Percentiles rank a stretch among this genome's conserved stretches.
Evolutionary conservation across 2,329 filamentous ascomycete genomes (phyloP).

Genomic region (Delphinella strobiligena): DNA sequence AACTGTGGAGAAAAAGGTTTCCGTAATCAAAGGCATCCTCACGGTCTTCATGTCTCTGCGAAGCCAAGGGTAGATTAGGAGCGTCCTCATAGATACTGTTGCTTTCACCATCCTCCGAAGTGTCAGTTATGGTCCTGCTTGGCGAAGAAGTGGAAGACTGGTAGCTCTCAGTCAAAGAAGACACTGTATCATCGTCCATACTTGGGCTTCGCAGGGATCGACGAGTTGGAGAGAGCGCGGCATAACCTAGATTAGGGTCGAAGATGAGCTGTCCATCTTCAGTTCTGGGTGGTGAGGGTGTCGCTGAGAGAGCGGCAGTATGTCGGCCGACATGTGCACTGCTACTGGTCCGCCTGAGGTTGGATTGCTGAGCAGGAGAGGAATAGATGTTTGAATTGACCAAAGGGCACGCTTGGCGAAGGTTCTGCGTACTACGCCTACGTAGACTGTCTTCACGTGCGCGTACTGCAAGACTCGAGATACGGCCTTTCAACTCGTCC

Average conservation of each 20-base stretch:
- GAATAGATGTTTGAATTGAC: conserved; percentile 57
- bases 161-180: not conserved
- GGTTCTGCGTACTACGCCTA: conserved; percentile 61
- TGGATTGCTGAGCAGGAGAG: not conserved
- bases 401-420: conserved; percentile 67
- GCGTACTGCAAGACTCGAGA: conserved; percentile 66
- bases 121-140: not conserved
- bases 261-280: not conserved
- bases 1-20: conserved; percentile 88
- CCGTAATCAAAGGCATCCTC: conserved; percentile 95
- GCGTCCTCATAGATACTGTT: conserved; percentile 34
- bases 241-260: not conserved
- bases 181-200: not conserved
- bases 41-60: conserved; percentile 66
- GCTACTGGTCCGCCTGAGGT: not conserved
- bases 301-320: no score
- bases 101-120: conserved; percentile 13
- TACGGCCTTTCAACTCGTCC: conserved; percentile 72
- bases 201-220: no score
- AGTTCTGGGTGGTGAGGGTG: not conserved
- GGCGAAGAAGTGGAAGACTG: not conserved
- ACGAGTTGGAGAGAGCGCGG: not conserved
- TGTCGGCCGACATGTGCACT: no score
- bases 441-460: conserved; percentile 68
- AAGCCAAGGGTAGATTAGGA: conserved; percentile 14